Conservation (phyloP, 805 yeast genomes). For the Zygotorulaspora florentina region DNA sequence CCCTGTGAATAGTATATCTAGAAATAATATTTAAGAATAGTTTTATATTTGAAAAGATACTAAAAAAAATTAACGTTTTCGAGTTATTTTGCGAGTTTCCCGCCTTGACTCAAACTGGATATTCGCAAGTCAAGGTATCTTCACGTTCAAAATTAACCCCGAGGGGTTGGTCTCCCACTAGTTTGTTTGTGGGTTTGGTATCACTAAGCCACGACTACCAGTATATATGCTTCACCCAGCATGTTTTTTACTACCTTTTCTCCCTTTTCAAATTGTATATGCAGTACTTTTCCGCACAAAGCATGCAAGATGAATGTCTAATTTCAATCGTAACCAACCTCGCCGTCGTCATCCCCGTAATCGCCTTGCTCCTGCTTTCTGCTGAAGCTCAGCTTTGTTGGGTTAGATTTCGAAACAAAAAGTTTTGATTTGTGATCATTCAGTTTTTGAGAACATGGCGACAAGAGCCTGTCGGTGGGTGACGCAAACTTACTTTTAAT, state of each 20-base stretch:
- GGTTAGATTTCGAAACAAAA: slow-evolving; percentile 17
- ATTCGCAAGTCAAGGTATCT: too few relatives aligned
- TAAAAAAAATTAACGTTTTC: neutral
- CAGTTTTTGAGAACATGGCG: slow-evolving; percentile 56
- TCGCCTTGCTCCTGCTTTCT: slow-evolving; percentile 2
- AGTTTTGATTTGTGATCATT: slow-evolving; percentile 42
- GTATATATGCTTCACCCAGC: neutral
- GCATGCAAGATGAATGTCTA: neutral
- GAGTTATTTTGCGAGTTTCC: neutral
- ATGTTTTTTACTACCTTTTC: neutral
- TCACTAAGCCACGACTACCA: too few relatives aligned
- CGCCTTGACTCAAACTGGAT: neutral
- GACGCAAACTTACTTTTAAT: slow-evolving; percentile 39
- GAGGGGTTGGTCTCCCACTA: too few relatives aligned
- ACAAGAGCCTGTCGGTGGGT: slow-evolving; percentile 55
- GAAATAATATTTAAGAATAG: neutral
- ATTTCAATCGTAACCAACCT: slow-evolving; percentile 2
- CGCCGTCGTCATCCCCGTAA: slow-evolving; percentile 8
- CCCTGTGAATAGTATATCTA: slow-evolving; percentile 8
- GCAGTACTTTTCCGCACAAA: neutral
- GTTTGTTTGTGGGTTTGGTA: too few relatives aligned
- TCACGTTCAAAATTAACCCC: too few relatives aligned
- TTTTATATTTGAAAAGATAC: neutral
- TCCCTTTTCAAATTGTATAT: neutral
- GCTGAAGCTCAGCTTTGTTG: slow-evolving; percentile 17